Base-by-base conservation (phyloP, 2,329 filamentous ascomycete genomes). In the Hypoxylon sp. region DNA sequence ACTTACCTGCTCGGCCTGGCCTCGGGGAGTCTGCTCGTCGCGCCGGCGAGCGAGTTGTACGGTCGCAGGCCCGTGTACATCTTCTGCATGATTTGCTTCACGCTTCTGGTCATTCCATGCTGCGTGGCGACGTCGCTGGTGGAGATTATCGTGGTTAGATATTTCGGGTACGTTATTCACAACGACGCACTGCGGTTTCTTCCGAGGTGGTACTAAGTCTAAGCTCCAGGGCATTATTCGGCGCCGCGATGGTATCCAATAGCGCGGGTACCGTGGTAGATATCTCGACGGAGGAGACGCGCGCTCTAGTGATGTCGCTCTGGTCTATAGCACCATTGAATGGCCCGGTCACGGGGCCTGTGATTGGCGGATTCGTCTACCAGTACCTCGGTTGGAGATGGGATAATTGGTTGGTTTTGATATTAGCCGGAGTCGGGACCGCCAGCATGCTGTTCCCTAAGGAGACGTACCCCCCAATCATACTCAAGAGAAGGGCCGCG, bases 291-390 rank as follows among this genome's bases (percentile, higher is more conserved):
- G 92, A 95, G 46, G 88, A 96, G 50, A 88, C 91, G 72, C 88
- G 94, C 14, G 92, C 93, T 2, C 80, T 96, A n/a, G 90, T 90
- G 42, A 93, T 97, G 78, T 92, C 89, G 3, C 83, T 97, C 32
- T 97, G 93, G 89, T 87, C 85, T 65, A 88, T 97, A 56, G 93
- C 93, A 0, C 93, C 94, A 0, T 86, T 97, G 76, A 97, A 97
- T 73, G 93, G 75, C 0, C 75, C 75, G 0, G 73, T 75, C 0
- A 80, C 88, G 28, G 89, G 90, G 0, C 90, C 91, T 0, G 79
- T 94, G 0, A 89, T 97, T 32, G 93, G 93, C 20, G 93, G 93
- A 0, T 96, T 97, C 70, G 87, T 91, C 0, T 92, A 78, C 69
- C 84, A 93, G 76, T 88, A 91, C 67, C 81, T 96, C 2, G 93